These are phyloP conservation scores for Solanum virginianum DNA, from an alignment of 257 asterid genomes.

Conservation along the genomic window DNA sequence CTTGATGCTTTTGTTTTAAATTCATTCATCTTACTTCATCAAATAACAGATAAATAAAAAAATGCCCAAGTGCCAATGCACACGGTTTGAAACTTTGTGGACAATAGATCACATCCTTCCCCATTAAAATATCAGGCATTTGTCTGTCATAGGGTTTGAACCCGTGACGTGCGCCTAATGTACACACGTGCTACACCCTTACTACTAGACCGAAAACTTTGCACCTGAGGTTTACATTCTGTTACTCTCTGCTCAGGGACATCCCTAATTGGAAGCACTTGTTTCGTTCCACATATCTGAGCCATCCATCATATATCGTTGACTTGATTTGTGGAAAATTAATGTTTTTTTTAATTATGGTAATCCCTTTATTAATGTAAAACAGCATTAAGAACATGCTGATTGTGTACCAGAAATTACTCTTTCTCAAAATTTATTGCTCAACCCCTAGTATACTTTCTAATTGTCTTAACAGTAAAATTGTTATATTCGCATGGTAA, in stretches of 20 bases:
- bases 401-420: not conserved
- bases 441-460: not conserved
- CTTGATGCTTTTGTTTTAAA: no score
- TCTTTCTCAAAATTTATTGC: not conserved
- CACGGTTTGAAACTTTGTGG: not conserved
- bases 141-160: not conserved
- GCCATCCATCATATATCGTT: not conserved
- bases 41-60: no score
- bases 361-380: not conserved
- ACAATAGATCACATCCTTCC: not conserved
- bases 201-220: not conserved
- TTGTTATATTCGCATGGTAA: not conserved
- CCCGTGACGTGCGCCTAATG: not conserved
- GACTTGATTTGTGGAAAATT: not conserved
- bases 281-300: not conserved
- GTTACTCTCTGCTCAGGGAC: not conserved
- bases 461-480: not conserved
- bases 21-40: no score
- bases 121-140: not conserved
- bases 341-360: not conserved
- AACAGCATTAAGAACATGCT: not conserved
- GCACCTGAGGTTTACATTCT: not conserved
- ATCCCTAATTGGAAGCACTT: not conserved
- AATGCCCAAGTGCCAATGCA: not conserved
- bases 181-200: not conserved